These are phyloP conservation scores for Trypanosoma rangeli DNA, from an alignment of 208 protist species.

Conservation along the genomic window DNA sequence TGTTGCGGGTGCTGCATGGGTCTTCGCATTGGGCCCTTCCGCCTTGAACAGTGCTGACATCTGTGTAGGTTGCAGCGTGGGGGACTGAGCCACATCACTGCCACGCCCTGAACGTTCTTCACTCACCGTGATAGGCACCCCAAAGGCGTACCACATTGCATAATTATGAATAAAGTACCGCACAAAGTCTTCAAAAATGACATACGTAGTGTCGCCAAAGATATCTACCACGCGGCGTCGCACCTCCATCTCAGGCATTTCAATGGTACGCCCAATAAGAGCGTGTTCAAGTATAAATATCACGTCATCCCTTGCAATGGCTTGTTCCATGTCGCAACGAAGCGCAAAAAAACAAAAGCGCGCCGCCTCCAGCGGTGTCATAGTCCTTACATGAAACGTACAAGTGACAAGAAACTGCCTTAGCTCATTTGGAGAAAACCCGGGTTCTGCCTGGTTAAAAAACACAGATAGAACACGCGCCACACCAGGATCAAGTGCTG, in stretches of 20 bases:
- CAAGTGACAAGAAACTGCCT: constrained; percentile 69
- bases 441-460: constrained; percentile 34
- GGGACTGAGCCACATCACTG: constrained; percentile 34
- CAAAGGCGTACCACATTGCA: constrained; percentile 73
- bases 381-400: constrained; percentile 56
- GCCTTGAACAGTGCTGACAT: neutral
- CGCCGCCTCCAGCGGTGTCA: constrained; percentile 63
- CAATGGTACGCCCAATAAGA: constrained; percentile 69
- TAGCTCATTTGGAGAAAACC: constrained; percentile 49
- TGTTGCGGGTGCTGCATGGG: neutral
- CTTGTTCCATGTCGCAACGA: constrained; percentile 73
- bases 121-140: constrained; percentile 52
- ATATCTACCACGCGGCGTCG: constrained; percentile 68
- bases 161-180: constrained; percentile 76
- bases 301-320: constrained; percentile 68
- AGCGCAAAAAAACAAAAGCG: constrained; percentile 87
- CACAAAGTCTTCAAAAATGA: constrained; percentile 71
- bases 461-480: constrained; percentile 47
- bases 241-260: constrained; percentile 69
- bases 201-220: constrained; percentile 41
- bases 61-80: neutral
- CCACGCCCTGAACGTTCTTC: neutral
- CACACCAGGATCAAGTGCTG: constrained; percentile 35
- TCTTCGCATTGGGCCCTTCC: neutral
- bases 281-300: constrained; percentile 73